These are phyloP conservation scores for Pyrrhoderma noxium DNA, from an alignment of 1,284 basidiomycete genomes.

Conservation along the genomic window DNA sequence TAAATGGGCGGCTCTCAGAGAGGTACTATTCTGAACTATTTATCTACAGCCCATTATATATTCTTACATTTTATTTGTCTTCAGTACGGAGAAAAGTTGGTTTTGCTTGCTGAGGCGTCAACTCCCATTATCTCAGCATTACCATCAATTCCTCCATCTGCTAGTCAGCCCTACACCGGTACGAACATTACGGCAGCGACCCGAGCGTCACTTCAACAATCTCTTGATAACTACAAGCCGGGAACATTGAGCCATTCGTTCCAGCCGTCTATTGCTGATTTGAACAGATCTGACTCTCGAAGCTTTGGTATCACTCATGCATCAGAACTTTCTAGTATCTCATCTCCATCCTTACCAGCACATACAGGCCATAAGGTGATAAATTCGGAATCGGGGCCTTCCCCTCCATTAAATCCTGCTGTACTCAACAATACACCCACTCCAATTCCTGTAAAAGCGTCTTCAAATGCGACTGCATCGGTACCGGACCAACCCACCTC, in stretches of 20 bases:
- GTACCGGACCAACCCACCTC: constrained; percentile 10
- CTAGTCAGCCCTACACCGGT: constrained; percentile 49
- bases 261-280: constrained; percentile 40
- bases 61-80: constrained; percentile 4
- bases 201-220: constrained; percentile 67
- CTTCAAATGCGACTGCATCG: constrained; percentile 5
- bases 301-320: constrained; percentile 79
- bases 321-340: constrained; percentile 55
- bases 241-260: constrained; percentile 50
- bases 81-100: constrained; percentile 70
- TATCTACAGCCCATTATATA: not conserved
- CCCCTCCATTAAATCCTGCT: constrained; percentile 42
- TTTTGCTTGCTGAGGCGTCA: constrained; percentile 63
- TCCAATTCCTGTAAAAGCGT: constrained; percentile 33
- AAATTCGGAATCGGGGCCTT: constrained; percentile 21
- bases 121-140: constrained; percentile 50
- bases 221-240: constrained; percentile 66
- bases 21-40: constrained; percentile 39
- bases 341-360: constrained; percentile 31
- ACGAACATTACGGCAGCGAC: constrained; percentile 54
- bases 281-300: constrained; percentile 61
- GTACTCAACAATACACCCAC: constrained; percentile 51
- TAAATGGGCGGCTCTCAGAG: constrained; percentile 72
- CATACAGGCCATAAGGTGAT: not conserved
- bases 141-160: constrained; percentile 54